Evolutionary conservation across 148 eudicot species (phyloP), one percentile per base, ranked within the genome.

Genomic region (Rhododendron vialii): DNA sequence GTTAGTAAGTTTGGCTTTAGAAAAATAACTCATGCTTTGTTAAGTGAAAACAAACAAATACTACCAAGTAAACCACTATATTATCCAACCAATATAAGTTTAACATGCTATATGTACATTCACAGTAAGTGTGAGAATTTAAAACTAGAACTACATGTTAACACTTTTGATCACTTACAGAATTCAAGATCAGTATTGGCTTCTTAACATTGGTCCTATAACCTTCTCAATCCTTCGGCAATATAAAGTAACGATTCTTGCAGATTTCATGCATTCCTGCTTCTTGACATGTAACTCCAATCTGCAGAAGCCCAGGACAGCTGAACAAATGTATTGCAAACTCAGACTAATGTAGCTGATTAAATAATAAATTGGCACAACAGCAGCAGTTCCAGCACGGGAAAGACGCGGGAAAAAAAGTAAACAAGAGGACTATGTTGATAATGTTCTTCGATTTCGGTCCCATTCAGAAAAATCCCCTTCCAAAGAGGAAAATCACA

Each of bases 211-310:
- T 95, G 67, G 96, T 88, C 87, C 96, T 88, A 82, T 95, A 94
- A 81, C 96, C 98, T 92, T 94, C 94, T 87, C 94, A 95, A 85
- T 95, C 97, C 74, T 95, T 94, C 0, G 95, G 97, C 74, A 95
- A 91, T 69, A 95, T 92, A 17, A 95, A 96, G 83, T 95, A 95
- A 11, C 92, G 92, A 85, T 94, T 94, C 89, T 95, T 95, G 43
- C 94, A 92, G 20, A 93, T 95, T 18, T 96, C 96, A 76, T 92
- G 94, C 95, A 93, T 91, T 35, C 95, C 95, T 22, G 94, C 94
- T 87, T 95, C 93, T 89, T 91, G 95, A 84, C 94, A 94, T 33
- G 93, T 93, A 15, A 94, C 96, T 10, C 93, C 51, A 77, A 93
- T 93, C 96, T 92, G 93, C 82, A 91, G 2, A 38, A 43, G 11